These are phyloP conservation scores for Pichia kluyveri DNA, from an alignment of 805 yeast species.

Conservation along the genomic window DNA sequence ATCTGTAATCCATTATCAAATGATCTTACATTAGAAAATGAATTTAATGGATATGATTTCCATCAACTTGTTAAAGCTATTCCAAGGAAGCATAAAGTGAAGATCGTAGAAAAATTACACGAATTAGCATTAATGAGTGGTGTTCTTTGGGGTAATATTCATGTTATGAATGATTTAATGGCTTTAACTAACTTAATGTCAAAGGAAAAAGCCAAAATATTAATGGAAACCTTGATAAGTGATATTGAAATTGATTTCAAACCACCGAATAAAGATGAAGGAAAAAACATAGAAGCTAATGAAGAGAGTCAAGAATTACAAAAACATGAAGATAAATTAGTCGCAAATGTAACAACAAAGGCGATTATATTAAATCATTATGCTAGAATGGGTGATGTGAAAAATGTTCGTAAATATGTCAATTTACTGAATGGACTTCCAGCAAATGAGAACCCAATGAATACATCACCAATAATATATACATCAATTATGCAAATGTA, in stretches of 20 bases:
- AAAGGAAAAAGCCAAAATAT: conserved; percentile 13
- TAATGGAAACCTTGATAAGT: conserved; percentile 27
- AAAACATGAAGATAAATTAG: conserved; percentile 10
- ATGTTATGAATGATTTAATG: conserved; percentile 31
- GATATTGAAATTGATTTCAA: conserved; percentile 14
- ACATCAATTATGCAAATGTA: conserved; percentile 55
- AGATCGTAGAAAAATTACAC: conserved; percentile 29
- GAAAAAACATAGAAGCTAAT: not conserved
- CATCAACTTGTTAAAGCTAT: conserved; percentile 30
- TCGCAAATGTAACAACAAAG: conserved; percentile 31
- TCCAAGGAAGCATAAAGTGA: conserved; percentile 30
- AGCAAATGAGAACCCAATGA: conserved; percentile 9
- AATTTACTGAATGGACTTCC: conserved; percentile 14
- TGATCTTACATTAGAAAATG: conserved; percentile 22
- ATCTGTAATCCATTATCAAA: conserved; percentile 4
- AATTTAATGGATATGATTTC: conserved; percentile 26
- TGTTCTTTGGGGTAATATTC: conserved; percentile 18
- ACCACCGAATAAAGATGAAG: not conserved
- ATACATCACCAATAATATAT: conserved; percentile 29
- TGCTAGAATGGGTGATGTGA: conserved; percentile 30
- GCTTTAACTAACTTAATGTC: conserved; percentile 18
- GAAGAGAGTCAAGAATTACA: conserved; percentile 1
- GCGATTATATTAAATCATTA: conserved; percentile 38
- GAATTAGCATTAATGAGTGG: conserved; percentile 22
- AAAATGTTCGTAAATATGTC: conserved; percentile 33